Conservation (phyloP, 177 flowering plant genomes). For the Vitis hybrid region DNA sequence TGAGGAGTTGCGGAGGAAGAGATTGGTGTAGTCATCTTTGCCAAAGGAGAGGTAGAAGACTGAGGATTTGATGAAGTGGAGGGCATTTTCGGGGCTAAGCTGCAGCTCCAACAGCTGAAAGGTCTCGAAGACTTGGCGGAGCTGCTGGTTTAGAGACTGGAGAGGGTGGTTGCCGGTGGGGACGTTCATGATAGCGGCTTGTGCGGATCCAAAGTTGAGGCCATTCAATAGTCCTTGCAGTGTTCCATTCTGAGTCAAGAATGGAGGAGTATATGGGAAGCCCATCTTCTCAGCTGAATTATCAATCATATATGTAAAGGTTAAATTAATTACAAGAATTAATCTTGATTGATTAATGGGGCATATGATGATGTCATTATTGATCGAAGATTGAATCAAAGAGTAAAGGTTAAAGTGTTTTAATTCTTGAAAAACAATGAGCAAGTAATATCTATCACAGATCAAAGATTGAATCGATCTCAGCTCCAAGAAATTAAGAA, state of each 20-base stretch:
- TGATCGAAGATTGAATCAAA: no score
- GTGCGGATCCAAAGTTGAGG: constrained; percentile 64
- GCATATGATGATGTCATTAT: no score
- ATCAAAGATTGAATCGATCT: not conserved
- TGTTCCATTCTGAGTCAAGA: constrained; percentile 62
- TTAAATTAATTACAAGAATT: not conserved
- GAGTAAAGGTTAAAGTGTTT: no score
- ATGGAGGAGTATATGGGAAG: constrained; percentile 32
- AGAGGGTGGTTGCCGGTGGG: constrained; percentile 19
- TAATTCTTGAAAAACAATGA: no score
- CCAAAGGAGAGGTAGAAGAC: constrained; percentile 70
- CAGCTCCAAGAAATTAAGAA: no score
- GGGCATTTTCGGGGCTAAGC: constrained; percentile 30
- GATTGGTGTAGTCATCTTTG: constrained; percentile 57
- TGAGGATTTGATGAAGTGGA: constrained; percentile 40
- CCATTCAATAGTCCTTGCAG: constrained; percentile 43
- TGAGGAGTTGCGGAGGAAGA: constrained; percentile 28
- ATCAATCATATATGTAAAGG: not conserved
- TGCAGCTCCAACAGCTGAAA: constrained; percentile 61
- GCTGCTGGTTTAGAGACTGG: constrained; percentile 64
- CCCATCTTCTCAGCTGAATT: constrained; percentile 72
- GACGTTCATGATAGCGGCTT: constrained; percentile 54
- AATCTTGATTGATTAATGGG: not conserved
- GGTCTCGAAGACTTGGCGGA: constrained; percentile 66
- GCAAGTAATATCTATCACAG: not conserved